Evolutionary conservation across 179 eudicot genomes (phyloP).

Genomic region (Drosera spatulata): DNA sequence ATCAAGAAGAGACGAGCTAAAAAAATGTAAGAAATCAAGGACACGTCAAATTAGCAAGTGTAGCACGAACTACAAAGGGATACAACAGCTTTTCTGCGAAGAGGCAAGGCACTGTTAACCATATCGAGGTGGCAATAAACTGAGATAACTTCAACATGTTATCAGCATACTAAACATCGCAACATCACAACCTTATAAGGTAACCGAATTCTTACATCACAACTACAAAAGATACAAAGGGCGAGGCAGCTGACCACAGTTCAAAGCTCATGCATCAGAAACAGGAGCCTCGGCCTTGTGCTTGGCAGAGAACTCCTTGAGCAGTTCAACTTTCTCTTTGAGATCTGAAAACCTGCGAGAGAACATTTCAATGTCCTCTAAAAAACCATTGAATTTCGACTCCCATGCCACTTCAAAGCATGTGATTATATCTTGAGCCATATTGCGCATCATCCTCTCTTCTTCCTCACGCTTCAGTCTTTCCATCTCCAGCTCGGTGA

Average conservation of each 20-base stretch:
- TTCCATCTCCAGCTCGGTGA: conserved; percentile 53
- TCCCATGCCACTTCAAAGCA: conserved; percentile 15
- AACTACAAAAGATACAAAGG: not conserved
- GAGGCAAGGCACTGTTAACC: too few species aligned
- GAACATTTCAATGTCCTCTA: conserved; percentile 15
- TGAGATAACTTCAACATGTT: too few species aligned
- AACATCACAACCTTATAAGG: too few species aligned
- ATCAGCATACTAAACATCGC: too few species aligned
- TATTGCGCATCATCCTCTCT: conserved; percentile 17
- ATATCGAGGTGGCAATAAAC: too few species aligned
- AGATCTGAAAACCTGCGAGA: conserved; percentile 26
- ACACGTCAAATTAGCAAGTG: too few species aligned
- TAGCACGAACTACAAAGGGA: too few species aligned
- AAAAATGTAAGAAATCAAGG: too few species aligned
- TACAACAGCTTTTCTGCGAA: too few species aligned
- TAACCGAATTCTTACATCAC: too few species aligned
- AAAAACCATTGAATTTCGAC: conserved; percentile 14
- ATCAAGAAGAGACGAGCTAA: too few species aligned
- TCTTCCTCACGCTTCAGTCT: conserved; percentile 51
- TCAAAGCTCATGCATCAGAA: conserved; percentile 2
- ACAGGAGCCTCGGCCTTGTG: conserved; percentile 17
- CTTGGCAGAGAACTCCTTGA: conserved; percentile 25
- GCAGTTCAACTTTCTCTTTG: conserved; percentile 22
- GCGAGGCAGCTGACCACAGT: not conserved
- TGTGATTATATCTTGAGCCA: conserved; percentile 16